A percentile compares a stretch with the other conserved stretches of the same genome.
These are phyloP conservation scores for Aspergillus sclerotialis DNA, from an alignment of 2,329 filamentous ascomycete genomes.

Conservation along the genomic window DNA sequence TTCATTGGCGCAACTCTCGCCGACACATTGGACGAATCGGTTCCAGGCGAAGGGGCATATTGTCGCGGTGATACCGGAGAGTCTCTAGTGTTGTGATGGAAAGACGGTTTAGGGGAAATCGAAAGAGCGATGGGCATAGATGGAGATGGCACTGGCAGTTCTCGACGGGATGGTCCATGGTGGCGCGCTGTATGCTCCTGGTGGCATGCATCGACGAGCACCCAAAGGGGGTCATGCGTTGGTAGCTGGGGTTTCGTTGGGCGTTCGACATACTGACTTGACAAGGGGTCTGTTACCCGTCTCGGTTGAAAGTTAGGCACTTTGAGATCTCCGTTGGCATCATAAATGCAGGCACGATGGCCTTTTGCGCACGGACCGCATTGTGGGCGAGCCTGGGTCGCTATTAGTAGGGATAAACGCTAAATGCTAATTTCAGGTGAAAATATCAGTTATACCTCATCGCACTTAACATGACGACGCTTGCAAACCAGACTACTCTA, in stretches of 20 bases:
- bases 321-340: neutral
- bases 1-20: constrained; percentile 39
- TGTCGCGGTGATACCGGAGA: constrained; percentile 5
- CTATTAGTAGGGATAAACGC: no score
- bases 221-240: constrained; percentile 10
- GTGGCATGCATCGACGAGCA: constrained; percentile 1
- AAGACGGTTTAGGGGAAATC: constrained; percentile 6
- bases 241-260: constrained; percentile 1
- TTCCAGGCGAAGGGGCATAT: constrained; percentile 17
- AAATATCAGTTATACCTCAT: constrained; percentile 13
- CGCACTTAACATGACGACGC: constrained; percentile 24
- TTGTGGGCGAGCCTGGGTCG: constrained; percentile 15
- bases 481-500: constrained; percentile 21
- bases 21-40: constrained; percentile 27
- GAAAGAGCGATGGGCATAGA: no score
- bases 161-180: constrained; percentile 5
- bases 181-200: constrained; percentile 1
- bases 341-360: constrained; percentile 17
- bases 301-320: no score
- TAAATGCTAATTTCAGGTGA: no score
- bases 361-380: constrained; percentile 23
- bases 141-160: no score
- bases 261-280: no score
- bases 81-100: neutral
- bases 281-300: no score